These are phyloP conservation scores for Neurospora sp. DNA, from an alignment of 495 filamentous ascomycete genomes.

Conservation along the genomic window DNA sequence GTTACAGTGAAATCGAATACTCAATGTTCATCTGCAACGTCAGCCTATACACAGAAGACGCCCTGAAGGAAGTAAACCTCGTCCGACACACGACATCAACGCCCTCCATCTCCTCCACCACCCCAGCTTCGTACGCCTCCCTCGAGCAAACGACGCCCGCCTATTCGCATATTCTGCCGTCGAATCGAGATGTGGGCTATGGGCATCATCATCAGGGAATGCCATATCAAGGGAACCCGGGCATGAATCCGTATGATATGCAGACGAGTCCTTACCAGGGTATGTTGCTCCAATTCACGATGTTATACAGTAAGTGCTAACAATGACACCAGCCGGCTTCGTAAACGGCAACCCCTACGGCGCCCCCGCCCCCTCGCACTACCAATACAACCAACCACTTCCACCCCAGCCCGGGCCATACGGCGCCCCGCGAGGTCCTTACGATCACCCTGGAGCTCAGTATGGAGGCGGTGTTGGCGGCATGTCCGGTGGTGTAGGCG, in stretches of 20 bases:
- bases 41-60: conserved; percentile 82
- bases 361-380: conserved; percentile 16
- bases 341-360: conserved; percentile 12
- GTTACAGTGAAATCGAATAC: conserved; percentile 54
- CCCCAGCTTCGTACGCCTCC: conserved; percentile 23
- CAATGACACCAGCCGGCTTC: conserved; percentile 4
- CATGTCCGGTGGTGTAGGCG: conserved; percentile 1
- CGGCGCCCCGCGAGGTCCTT: conserved; percentile 13
- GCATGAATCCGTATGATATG: conserved; percentile 18
- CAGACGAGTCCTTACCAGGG: conserved; percentile 15
- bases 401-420: conserved; percentile 11
- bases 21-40: conserved; percentile 89
- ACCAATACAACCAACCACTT: conserved; percentile 17
- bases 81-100: conserved; percentile 81
- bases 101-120: conserved; percentile 77
- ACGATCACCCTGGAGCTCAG: conserved; percentile 3
- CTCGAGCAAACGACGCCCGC: conserved; percentile 24
- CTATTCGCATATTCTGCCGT: conserved; percentile 26
- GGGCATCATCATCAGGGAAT: conserved; percentile 10
- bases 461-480: not conserved
- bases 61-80: conserved; percentile 82
- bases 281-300: not conserved
- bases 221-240: conserved; percentile 9
- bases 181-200: conserved; percentile 18
- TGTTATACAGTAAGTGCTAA: not conserved